phyloP scores from a whole-genome alignment of 768 basidiomycete genomes.

The Termitomyces sp. region DNA sequence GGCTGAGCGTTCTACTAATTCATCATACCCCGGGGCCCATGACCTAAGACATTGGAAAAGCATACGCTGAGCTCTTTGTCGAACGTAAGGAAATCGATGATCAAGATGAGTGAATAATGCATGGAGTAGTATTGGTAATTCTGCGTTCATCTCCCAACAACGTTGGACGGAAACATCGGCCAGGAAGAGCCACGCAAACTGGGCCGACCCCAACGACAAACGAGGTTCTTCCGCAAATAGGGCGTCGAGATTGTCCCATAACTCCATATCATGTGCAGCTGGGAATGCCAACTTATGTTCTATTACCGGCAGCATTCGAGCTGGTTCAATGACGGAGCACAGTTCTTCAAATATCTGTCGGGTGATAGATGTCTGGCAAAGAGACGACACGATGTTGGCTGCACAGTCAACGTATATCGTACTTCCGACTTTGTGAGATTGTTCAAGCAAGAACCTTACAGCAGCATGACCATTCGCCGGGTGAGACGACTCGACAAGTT shows the following conservation, averaged over 20 bases:
- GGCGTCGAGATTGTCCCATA: constrained; percentile 78
- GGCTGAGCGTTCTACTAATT: constrained; percentile 54
- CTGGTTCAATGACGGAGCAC: constrained; percentile 80
- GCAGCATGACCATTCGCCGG: constrained; percentile 75
- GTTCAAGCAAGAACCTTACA: constrained; percentile 79
- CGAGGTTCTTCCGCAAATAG: constrained; percentile 71
- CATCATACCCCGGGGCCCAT: constrained; percentile 76
- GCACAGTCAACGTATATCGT: constrained; percentile 74
- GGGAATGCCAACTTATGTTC: constrained; percentile 67
- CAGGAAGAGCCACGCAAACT: constrained; percentile 84
- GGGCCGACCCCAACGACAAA: constrained; percentile 71
- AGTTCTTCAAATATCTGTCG: constrained; percentile 75
- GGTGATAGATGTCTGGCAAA: constrained; percentile 74
- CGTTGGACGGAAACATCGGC: constrained; percentile 72
- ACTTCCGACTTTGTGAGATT: constrained; percentile 81
- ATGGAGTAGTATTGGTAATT: constrained; percentile 74
- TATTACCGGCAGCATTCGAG: constrained; percentile 74
- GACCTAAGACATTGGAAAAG: constrained; percentile 81
- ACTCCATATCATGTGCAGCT: constrained; percentile 60
- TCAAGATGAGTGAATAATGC: constrained; percentile 80
- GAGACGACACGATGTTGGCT: constrained; percentile 75
- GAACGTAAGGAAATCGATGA: constrained; percentile 65
- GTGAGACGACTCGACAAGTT: constrained; percentile 67
- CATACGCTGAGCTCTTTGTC: constrained; percentile 68
- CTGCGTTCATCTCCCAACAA: constrained; percentile 66